Base-by-base conservation (phyloP, 306 rosid species). In the Comarum palustre region DNA sequence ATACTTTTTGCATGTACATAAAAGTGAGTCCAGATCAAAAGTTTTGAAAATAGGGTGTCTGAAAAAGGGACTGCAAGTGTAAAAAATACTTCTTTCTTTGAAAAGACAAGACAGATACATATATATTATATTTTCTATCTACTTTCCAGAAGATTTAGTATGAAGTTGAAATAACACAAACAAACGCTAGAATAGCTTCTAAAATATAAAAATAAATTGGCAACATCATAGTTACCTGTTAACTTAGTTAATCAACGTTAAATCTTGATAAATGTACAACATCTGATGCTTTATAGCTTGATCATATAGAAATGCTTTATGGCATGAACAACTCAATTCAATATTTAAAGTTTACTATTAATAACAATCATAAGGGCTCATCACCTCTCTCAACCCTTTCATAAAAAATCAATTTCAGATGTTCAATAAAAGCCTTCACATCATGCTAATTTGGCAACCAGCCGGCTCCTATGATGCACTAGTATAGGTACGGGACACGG, bases 221-320 rank as follows among this genome's bases (percentile, higher is more conserved):
- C 24, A 39, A 39, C 13, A 65, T 20, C 69, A 20, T 5, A 39
- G 32, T n/a, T 22, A 41, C 24, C n/a, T 20, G 32, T 27, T 22
- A 39, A 24, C 60, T 20, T 54, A 41, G 50, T n/a, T 20, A 15
- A 39, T 41, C 61, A 54, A 54, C 52, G 0, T 66, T n/a, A 47
- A 19, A 69, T 31, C 60, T 48, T 48, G 27, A 47, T n/a, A n/a
- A 73, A 47, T 48, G 22, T 3, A 34, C 58, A 65, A 39, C 51
- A 4, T 29, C 43, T 51, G 63, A 52, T 65, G 27, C 38, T n/a
- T 66, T 52, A 67, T 9, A 66, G 73, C 78, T 41, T 25, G 59
- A 2, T 52, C 20, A n/a, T 20, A 19, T 20, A 1, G 14, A 52
- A 52, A 19, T 50, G 11, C 25, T 52, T 50, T 2, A 48, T 48